Base-by-base conservation (phyloP, 345 rosid species). In the Durio zibethinus region DNA sequence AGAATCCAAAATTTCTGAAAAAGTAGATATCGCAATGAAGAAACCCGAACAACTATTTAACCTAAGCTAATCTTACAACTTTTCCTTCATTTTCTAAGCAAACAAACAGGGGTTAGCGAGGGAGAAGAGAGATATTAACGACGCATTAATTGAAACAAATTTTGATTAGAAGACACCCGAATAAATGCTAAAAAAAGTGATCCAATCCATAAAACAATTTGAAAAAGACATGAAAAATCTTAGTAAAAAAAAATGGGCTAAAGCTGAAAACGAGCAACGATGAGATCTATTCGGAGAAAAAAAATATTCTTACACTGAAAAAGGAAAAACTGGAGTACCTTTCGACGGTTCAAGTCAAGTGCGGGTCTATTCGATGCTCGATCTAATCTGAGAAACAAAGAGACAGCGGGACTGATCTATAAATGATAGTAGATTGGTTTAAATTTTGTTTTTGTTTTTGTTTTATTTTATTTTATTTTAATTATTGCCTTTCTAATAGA, bases 261-360 rank as follows among this genome's bases (percentile, higher is more conserved):
- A 66, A 56, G 29, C 40, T n/a, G 52, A 45, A 45, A 42, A 74
- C 9, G 43, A 4, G 48, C 52, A 4, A 14, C 29, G 63, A 70
- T 38, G 29, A 75, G 82, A 80, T 80, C 76, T 61, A 12, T 25
- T 33, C 43, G 27, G 27, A 16, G 18, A 36, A 18, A 52, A 2
- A 69, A 15, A 48, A 15, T 69, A 7, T 1, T 29, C 35, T 8
- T 16, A 52, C 25, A 67, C 9, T 50, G 43, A 33, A 18, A 50
- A 31, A 20, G 42, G 40, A 29, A 48, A 33, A 31, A 33, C 7
- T 1, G 27, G 29, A 50, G 29, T 72, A 52, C 62, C 75, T 72
- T 33, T 20, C 18, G 74, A 29, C 16, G 74, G 57, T 29, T 48
- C 4, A 57, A 71, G 74, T 71, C 57, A 71, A 50, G 45, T 48